These are phyloP conservation scores for Thermoascus crustaceus DNA, from an alignment of 2,329 filamentous ascomycete genomes.

Conservation along the genomic window DNA sequence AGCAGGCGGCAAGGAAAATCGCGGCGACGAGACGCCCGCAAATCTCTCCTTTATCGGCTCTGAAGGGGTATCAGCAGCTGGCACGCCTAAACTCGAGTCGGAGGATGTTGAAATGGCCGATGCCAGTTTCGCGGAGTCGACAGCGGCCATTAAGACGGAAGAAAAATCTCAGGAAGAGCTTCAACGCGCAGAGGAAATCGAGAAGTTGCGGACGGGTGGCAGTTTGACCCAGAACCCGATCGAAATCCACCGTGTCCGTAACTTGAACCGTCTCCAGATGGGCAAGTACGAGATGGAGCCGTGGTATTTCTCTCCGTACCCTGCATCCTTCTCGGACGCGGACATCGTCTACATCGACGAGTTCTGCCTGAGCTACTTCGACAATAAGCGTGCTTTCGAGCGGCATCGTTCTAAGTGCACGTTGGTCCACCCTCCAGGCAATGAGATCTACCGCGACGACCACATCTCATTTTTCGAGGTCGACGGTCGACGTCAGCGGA, in stretches of 20 bases:
- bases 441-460: constrained; percentile 91
- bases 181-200: constrained; percentile 79
- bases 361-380: constrained; percentile 90
- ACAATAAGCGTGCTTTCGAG: constrained; percentile 69
- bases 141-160: constrained; percentile 29
- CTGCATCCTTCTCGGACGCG: constrained; percentile 75
- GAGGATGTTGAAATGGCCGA: constrained; percentile 40
- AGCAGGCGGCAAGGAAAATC: constrained; percentile 54
- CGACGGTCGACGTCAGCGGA: constrained; percentile 89
- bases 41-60: constrained; percentile 25
- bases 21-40: constrained; percentile 36
- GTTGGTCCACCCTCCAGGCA: constrained; percentile 85
- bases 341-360: constrained; percentile 96
- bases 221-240: constrained; percentile 99
- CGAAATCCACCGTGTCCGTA: constrained; percentile 91
- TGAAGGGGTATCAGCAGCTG: constrained; percentile 29
- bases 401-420: constrained; percentile 87
- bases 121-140: constrained; percentile 21
- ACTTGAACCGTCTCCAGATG: constrained; percentile 90
- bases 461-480: constrained; percentile 96
- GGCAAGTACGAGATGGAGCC: constrained; percentile 86
- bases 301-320: constrained; percentile 99
- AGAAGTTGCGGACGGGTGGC: constrained; percentile 86
- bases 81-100: constrained; percentile 31
- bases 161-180: constrained; percentile 36